These are phyloP conservation scores for Solanum sparsipilum DNA, from an alignment of 257 asterid species.

Conservation along the genomic window DNA sequence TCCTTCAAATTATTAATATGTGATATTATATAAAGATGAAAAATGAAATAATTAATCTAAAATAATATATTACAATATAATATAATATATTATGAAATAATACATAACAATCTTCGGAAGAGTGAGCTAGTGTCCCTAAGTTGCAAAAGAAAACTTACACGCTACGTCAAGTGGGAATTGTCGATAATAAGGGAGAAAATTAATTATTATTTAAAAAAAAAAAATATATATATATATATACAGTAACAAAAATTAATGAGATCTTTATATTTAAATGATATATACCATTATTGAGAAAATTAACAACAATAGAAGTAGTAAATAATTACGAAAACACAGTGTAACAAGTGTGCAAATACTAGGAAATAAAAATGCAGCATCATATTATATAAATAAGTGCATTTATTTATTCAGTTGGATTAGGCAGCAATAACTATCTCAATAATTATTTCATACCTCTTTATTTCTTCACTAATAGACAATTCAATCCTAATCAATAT, in stretches of 20 bases:
- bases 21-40: too few species aligned
- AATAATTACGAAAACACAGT: neutral
- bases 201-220: too few species aligned
- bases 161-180: neutral
- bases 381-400: neutral
- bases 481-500: conserved; percentile 25
- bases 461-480: neutral
- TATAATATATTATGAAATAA: too few species aligned
- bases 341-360: neutral
- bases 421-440: conserved; percentile 16
- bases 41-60: too few species aligned
- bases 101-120: neutral
- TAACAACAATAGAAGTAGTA: neutral
- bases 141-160: neutral
- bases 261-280: neutral
- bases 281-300: neutral
- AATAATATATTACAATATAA: too few species aligned
- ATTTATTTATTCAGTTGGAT: neutral
- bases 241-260: too few species aligned
- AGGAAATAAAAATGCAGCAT: neutral
- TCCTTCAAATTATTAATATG: neutral
- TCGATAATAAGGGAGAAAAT: neutral
- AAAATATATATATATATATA: too few species aligned
- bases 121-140: neutral
- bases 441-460: conserved; percentile 10